Percentiles rank a stretch among this genome's conserved stretches.
phyloP scores from a whole-genome alignment of 768 basidiomycete genomes.

The Rhizopogon salebrosus region DNA sequence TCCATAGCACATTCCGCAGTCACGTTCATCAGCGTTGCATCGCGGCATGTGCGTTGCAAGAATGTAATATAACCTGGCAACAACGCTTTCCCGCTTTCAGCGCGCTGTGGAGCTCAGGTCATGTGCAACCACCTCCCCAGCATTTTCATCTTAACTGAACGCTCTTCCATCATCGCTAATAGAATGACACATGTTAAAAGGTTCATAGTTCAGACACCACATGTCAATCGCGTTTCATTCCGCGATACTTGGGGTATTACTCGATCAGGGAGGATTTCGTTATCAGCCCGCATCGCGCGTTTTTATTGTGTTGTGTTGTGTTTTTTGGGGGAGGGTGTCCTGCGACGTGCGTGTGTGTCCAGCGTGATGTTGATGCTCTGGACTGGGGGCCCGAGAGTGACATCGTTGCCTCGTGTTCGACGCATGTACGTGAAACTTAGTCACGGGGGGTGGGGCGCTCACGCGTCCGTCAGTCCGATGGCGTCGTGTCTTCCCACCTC shows the following conservation, averaged over 20 bases:
- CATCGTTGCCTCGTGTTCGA: constrained; percentile 1
- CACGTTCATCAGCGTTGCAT: not conserved
- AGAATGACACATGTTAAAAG: not conserved
- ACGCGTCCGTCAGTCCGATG: not conserved
- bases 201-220: not conserved
- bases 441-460: not conserved
- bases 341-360: not conserved
- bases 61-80: not conserved
- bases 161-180: not conserved
- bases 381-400: not conserved
- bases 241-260: not conserved
- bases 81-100: constrained; percentile 1
- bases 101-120: not conserved
- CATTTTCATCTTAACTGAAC: not conserved
- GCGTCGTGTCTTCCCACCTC: not conserved
- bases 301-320: not conserved
- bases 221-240: not conserved
- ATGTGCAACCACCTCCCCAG: not conserved
- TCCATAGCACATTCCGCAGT: too few relatives aligned
- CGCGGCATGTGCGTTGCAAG: not conserved
- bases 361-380: not conserved
- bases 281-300: not conserved
- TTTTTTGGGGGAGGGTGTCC: too few relatives aligned
- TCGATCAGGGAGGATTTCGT: not conserved
- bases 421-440: not conserved